phyloP scores from a whole-genome alignment of 2,329 filamentous ascomycete species.

The Sarocladiaceae sp. region DNA sequence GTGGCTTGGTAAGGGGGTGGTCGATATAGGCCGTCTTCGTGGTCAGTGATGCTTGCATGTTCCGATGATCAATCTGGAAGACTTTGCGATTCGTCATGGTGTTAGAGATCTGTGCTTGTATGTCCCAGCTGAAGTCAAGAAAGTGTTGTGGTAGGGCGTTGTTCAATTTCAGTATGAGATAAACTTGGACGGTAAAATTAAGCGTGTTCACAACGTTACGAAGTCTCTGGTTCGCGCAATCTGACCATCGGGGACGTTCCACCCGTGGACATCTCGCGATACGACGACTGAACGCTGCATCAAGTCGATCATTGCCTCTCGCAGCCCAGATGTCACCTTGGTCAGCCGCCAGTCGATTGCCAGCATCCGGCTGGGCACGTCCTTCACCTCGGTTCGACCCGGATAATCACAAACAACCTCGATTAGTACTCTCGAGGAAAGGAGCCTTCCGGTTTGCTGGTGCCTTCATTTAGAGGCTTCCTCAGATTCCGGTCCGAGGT shows the following conservation, averaged over 20 bases:
- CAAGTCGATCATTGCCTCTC: slow-evolving; percentile 2
- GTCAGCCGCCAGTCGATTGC: background rate
- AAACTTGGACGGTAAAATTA: background rate
- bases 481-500: slow-evolving; percentile 1
- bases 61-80: too few species aligned
- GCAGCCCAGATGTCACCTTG: background rate
- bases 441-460: background rate
- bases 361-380: background rate
- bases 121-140: background rate
- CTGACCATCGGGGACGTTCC: background rate
- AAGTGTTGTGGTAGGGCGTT: background rate
- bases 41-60: too few species aligned
- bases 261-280: too few species aligned
- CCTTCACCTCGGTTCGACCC: background rate
- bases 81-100: too few species aligned
- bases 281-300: too few species aligned
- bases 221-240: background rate
- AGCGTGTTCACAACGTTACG: background rate
- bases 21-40: too few species aligned
- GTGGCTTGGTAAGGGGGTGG: too few species aligned
- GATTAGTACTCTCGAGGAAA: too few species aligned
- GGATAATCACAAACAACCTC: too few species aligned
- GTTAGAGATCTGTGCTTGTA: too few species aligned
- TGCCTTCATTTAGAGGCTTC: slow-evolving; percentile 1
- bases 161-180: background rate